phyloP scores from a whole-genome alignment of 345 rosid species.

The Erucastrum elatum region DNA sequence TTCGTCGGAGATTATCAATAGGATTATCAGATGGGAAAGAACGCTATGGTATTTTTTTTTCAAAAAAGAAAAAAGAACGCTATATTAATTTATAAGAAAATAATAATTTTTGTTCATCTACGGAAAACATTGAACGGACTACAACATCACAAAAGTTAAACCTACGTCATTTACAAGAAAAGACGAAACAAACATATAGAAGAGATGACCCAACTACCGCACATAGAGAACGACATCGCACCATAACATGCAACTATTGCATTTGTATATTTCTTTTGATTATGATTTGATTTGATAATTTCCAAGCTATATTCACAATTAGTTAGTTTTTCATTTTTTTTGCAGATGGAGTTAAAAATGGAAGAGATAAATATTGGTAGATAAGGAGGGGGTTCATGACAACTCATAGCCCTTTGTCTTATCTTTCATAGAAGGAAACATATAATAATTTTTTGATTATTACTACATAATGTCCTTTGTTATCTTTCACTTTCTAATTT shows the following conservation, averaged over 20 bases:
- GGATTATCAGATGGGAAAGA: not conserved
- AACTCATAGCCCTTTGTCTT: constrained; percentile 6
- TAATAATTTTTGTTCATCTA: not conserved
- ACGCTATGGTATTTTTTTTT: no score
- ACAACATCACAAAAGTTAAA: not conserved
- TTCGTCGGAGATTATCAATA: not conserved
- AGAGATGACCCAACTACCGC: constrained; percentile 29
- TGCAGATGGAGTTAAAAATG: not conserved
- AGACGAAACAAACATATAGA: not conserved
- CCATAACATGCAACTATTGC: constrained; percentile 9
- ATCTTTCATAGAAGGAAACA: not conserved
- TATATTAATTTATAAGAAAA: not conserved
- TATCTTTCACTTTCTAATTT: not conserved
- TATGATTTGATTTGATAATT: not conserved
- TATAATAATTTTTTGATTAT: not conserved
- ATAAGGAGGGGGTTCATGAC: not conserved
- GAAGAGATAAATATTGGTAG: not conserved
- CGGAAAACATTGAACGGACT: not conserved
- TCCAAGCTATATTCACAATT: not conserved
- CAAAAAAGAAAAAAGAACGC: no score
- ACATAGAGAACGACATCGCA: constrained; percentile 30
- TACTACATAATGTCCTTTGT: not conserved
- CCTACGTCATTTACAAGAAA: not conserved
- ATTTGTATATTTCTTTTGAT: not conserved
- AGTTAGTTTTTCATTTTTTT: not conserved